Percentiles rank a stretch among this genome's conserved stretches.
Evolutionary conservation across 306 rosid species (phyloP).

Genomic region (Abrus pulchellus): DNA sequence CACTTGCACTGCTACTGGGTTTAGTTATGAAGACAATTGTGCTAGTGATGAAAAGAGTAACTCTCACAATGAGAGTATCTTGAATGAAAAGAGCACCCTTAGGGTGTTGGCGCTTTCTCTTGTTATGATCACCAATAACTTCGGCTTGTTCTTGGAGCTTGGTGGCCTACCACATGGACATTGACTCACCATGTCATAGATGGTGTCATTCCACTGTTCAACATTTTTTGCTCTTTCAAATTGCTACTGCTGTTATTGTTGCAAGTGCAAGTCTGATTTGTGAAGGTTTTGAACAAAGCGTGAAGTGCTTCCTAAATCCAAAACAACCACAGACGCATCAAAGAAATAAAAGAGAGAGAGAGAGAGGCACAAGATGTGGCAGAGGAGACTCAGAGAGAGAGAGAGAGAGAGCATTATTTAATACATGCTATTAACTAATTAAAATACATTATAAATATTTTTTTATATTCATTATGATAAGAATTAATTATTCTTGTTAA

Average conservation of each 20-base stretch:
- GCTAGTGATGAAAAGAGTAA: too few species aligned
- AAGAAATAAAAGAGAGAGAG: conserved; percentile 37
- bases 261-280: conserved; percentile 71
- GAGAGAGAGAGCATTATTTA: not conserved
- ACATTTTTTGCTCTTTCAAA: conserved; percentile 53
- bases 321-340: conserved; percentile 87
- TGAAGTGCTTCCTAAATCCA: conserved; percentile 88
- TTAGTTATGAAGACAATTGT: too few species aligned
- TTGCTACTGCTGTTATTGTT: conserved; percentile 52
- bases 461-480: too few species aligned
- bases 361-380: too few species aligned
- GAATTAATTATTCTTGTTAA: too few species aligned
- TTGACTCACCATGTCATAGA: conserved; percentile 64
- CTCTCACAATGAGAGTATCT: too few species aligned
- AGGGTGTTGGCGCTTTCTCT: conserved; percentile 95
- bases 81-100: conserved; percentile 58
- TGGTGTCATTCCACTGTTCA: conserved; percentile 22
- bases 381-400: too few species aligned
- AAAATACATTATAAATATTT: too few species aligned
- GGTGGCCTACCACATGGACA: conserved; percentile 89
- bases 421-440: too few species aligned
- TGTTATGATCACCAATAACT: conserved; percentile 88
- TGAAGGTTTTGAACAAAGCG: conserved; percentile 80
- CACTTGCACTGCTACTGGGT: too few species aligned
- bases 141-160: conserved; percentile 85